A percentile compares a stretch with the other conserved stretches of the same genome.
Conservation (phyloP, 2,329 filamentous ascomycete species). For the Verticillium nonalfalfae region DNA sequence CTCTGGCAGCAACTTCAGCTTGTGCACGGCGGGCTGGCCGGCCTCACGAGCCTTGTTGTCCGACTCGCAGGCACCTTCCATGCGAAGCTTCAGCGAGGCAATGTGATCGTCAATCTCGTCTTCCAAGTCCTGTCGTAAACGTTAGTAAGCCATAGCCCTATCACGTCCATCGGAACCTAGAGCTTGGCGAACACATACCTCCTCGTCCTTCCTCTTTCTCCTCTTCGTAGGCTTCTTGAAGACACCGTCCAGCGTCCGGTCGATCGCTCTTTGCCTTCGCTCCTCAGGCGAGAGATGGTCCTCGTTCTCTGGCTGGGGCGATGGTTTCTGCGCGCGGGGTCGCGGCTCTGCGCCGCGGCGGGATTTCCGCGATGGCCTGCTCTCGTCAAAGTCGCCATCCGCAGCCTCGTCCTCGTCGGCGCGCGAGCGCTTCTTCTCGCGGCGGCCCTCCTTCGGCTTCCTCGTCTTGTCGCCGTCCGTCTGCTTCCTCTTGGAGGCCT, state of each 20-base stretch:
- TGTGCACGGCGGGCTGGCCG: slow-evolving; percentile 79
- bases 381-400: slow-evolving; percentile 23
- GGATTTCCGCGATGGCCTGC: slow-evolving; percentile 35
- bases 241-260: slow-evolving; percentile 81
- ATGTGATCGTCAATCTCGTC: slow-evolving; percentile 87
- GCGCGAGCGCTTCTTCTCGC: slow-evolving; percentile 57
- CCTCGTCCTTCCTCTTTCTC: slow-evolving; percentile 77
- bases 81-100: slow-evolving; percentile 76
- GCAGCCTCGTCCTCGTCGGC: slow-evolving; percentile 42
- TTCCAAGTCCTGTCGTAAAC: slow-evolving; percentile 65
- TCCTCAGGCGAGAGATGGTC: slow-evolving; percentile 79
- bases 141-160: neutral
- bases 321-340: slow-evolving; percentile 33
- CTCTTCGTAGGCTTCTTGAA: slow-evolving; percentile 73
- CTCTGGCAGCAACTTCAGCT: slow-evolving; percentile 88
- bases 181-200: slow-evolving; percentile 47
- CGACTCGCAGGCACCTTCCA: slow-evolving; percentile 83
- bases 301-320: slow-evolving; percentile 62
- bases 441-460: slow-evolving; percentile 69
- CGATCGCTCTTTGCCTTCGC: slow-evolving; percentile 74
- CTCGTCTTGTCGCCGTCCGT: slow-evolving; percentile 56
- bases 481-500: slow-evolving; percentile 61
- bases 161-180: neutral
- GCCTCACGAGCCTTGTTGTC: slow-evolving; percentile 78
- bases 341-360: slow-evolving; percentile 41